phyloP scores from a whole-genome alignment of 192 early-diverging fungal species.

The Coemansia sp. region DNA sequence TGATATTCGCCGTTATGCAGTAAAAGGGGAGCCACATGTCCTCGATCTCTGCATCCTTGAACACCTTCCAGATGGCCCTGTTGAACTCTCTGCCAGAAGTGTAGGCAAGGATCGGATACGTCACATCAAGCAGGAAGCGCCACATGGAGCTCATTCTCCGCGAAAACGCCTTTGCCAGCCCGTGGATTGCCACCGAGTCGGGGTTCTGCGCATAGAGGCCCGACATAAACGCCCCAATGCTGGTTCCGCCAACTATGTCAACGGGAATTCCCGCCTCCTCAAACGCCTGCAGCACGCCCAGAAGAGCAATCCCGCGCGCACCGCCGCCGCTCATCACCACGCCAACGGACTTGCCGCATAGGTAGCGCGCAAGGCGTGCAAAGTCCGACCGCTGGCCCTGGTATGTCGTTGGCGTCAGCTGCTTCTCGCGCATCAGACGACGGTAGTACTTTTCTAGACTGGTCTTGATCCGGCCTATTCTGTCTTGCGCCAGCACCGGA shows the following conservation, averaged over 20 bases:
- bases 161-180: slow-evolving; percentile 82
- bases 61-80: slow-evolving; percentile 93
- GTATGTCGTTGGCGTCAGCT: slow-evolving; percentile 42
- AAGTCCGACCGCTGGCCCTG: slow-evolving; percentile 60
- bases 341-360: slow-evolving; percentile 89
- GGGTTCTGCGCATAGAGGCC: slow-evolving; percentile 89
- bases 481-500: slow-evolving; percentile 23
- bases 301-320: slow-evolving; percentile 89
- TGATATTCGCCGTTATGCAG: slow-evolving; percentile 95
- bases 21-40: slow-evolving; percentile 98
- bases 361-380: slow-evolving; percentile 83
- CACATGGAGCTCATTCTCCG: slow-evolving; percentile 78
- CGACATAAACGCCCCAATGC: slow-evolving; percentile 93
- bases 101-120: slow-evolving; percentile 90
- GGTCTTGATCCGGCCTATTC: slow-evolving; percentile 63
- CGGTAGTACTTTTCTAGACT: slow-evolving; percentile 70
- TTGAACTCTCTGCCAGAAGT: slow-evolving; percentile 97
- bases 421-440: slow-evolving; percentile 38
- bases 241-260: slow-evolving; percentile 97
- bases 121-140: slow-evolving; percentile 90
- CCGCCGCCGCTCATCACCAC: slow-evolving; percentile 96
- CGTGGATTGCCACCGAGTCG: slow-evolving; percentile 85
- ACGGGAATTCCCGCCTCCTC: slow-evolving; percentile 98
- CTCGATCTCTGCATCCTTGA: slow-evolving; percentile 91
- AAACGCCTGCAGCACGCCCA: slow-evolving; percentile 89